phyloP scores from a whole-genome alignment of 352 stramenopile genomes.

The Thraustochytrium striatum region DNA sequence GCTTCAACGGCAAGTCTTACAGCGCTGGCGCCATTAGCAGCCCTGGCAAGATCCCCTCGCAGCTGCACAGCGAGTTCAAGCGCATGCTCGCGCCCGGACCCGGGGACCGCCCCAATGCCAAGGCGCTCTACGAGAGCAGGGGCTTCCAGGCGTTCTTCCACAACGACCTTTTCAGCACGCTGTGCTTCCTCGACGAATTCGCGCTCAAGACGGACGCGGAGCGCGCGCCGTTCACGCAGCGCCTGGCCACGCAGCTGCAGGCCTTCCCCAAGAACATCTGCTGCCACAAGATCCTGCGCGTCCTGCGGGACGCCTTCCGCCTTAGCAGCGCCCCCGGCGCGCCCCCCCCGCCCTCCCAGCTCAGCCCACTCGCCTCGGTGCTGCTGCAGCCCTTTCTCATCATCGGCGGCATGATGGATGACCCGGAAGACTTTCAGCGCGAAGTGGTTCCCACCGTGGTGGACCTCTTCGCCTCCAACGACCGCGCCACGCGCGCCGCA shows the following conservation, averaged over 20 bases:
- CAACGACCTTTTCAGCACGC: slow-evolving; percentile 66
- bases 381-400: slow-evolving; percentile 79
- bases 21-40: slow-evolving; percentile 63
- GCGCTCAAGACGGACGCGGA: slow-evolving; percentile 84
- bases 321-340: slow-evolving; percentile 65
- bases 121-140: slow-evolving; percentile 77
- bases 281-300: slow-evolving; percentile 76
- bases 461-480: slow-evolving; percentile 82
- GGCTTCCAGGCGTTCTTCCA: slow-evolving; percentile 84
- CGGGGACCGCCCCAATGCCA: slow-evolving; percentile 67
- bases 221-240: slow-evolving; percentile 89
- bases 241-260: slow-evolving; percentile 68
- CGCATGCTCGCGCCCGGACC: slow-evolving; percentile 61
- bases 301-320: slow-evolving; percentile 72
- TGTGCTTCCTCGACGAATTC: slow-evolving; percentile 87
- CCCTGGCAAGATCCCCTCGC: slow-evolving; percentile 57
- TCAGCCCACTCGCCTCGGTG: slow-evolving; percentile 74
- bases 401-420: slow-evolving; percentile 66
- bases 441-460: slow-evolving; percentile 77
- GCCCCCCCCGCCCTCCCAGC: slow-evolving; percentile 51
- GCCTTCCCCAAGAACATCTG: slow-evolving; percentile 67
- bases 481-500: slow-evolving; percentile 77
- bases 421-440: background rate
- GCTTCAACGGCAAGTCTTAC: no score
- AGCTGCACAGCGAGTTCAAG: slow-evolving; percentile 62